Evolutionary conservation across 805 yeast species (phyloP), one percentile per base, ranked within the genome.

Genomic region (Jamesozyma rosinii): DNA sequence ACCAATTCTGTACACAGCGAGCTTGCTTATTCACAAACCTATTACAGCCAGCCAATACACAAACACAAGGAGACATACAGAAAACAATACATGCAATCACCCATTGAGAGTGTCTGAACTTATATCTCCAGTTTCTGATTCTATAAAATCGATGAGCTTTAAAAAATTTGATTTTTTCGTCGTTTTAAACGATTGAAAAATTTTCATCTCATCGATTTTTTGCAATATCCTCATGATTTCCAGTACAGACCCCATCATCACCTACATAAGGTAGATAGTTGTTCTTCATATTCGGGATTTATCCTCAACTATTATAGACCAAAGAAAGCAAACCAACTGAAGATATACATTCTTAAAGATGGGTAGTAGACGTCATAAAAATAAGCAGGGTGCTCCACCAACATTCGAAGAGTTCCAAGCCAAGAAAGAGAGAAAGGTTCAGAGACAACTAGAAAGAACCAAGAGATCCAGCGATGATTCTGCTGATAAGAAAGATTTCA

Each of bases 341-440:
- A 24, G 10, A 24, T 24, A 24, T 24, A 24, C 11, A 24, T 24
- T 24, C 11, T 11, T 27, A 34, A 21, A 3, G 42, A 86, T 89
- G 95, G 97, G 97, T 64, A 67, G 69, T 48, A 83, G 95, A 76
- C 81, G 85, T 71, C 85, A 86, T 46, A 87, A 83, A 66, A 83
- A 86, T 57, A 90, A 86, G 72, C 97, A 90, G 69, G 92, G 87
- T 37, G 84, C 76, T 46, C 97, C 97, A 53, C 96, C 96, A 30
- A 61, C 88, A 5, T 70, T 81, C 49, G 97, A 90, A 37, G 95
- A 90, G 57, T 81, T 89, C 63, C 77, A 77, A 51, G 72, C 73
- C 48, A 76, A 67, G 55, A 71, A 68, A 41, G 61, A 58, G 40
- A 59, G 57, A 48, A 64, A 60, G 43, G 63, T 59, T 46, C 63